Conservation (phyloP, 495 filamentous ascomycete genomes). For the Clavariopsis aquatica region DNA sequence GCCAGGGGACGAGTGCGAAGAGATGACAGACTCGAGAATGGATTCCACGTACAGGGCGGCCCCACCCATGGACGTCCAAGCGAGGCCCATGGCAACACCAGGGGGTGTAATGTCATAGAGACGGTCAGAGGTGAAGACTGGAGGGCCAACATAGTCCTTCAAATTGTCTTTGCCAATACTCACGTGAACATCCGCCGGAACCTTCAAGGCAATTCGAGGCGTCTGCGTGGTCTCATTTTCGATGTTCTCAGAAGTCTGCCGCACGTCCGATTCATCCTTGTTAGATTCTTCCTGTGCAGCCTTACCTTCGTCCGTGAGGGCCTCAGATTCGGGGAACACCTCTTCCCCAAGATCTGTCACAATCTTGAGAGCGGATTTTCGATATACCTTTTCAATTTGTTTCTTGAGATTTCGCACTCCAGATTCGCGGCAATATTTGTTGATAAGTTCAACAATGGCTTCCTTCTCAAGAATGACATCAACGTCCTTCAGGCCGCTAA, state of each 20-base stretch:
- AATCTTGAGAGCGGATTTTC: conserved; percentile 95
- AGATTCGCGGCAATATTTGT: conserved; percentile 95
- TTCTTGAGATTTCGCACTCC: conserved; percentile 98
- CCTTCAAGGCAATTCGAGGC: conserved; percentile 76
- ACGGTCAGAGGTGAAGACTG: conserved; percentile 91
- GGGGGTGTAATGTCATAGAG: conserved; percentile 92
- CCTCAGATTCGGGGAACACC: conserved; percentile 75
- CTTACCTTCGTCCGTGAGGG: conserved; percentile 86
- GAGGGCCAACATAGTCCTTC: conserved; percentile 96
- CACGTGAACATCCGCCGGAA: conserved; percentile 86
- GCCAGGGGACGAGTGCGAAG: conserved; percentile 67
- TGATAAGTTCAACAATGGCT: conserved; percentile 95
- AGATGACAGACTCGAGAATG: conserved; percentile 82
- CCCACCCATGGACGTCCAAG: conserved; percentile 98
- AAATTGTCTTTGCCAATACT: conserved; percentile 85
- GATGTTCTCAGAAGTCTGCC: conserved; percentile 59
- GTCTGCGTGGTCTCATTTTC: conserved; percentile 71
- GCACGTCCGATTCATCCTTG: conserved; percentile 61
- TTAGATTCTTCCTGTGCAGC: conserved; percentile 70
- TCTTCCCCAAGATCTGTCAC: conserved; percentile 93
- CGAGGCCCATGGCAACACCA: conserved; percentile 98
- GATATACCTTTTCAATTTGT: conserved; percentile 98
- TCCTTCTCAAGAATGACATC: conserved; percentile 80
- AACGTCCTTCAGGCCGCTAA: conserved; percentile 86
- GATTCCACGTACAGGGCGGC: conserved; percentile 96